Evolutionary conservation across 192 early-diverging fungal genomes (phyloP).

Genomic region (Jimgerdemannia lactiflua): DNA sequence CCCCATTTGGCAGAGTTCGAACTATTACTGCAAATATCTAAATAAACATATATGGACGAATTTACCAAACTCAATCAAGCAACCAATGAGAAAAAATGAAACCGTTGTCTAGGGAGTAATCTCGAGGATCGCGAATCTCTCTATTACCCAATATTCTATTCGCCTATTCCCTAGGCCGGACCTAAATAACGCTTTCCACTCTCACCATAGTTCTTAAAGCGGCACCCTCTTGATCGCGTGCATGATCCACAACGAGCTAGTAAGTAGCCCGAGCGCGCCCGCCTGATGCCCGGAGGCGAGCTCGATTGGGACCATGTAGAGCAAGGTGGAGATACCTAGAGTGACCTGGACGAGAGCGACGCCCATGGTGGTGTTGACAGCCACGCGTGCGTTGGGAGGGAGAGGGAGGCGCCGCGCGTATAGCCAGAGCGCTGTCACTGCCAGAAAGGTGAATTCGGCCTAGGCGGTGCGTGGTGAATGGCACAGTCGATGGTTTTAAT

Average conservation of each 20-base stretch:
- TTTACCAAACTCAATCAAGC: too few species aligned
- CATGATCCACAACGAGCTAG: slow-evolving; percentile 74
- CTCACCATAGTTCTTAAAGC: background rate
- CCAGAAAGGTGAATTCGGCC: slow-evolving; percentile 80
- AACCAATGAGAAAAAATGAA: too few species aligned
- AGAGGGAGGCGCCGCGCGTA: slow-evolving; percentile 69
- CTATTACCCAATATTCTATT: too few species aligned
- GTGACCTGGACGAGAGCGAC: slow-evolving; percentile 75
- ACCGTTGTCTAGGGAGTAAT: too few species aligned
- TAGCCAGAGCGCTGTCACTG: slow-evolving; percentile 71
- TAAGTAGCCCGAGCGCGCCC: slow-evolving; percentile 83
- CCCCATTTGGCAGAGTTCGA: too few species aligned
- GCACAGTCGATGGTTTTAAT: too few species aligned
- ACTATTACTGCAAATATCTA: too few species aligned
- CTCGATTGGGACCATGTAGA: slow-evolving; percentile 91
- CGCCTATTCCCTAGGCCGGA: too few species aligned
- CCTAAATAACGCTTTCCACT: too few species aligned
- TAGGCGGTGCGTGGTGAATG: slow-evolving; percentile 12
- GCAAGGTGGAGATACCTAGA: slow-evolving; percentile 89
- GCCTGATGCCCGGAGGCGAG: slow-evolving; percentile 95
- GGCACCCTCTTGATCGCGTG: slow-evolving; percentile 63
- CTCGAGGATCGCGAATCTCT: too few species aligned
- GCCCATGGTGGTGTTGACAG: slow-evolving; percentile 73
- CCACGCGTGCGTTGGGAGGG: slow-evolving; percentile 62
- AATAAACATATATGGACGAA: too few species aligned